Evolutionary conservation across 441 rosid genomes (phyloP).

Genomic region (Aleurites moluccanus): DNA sequence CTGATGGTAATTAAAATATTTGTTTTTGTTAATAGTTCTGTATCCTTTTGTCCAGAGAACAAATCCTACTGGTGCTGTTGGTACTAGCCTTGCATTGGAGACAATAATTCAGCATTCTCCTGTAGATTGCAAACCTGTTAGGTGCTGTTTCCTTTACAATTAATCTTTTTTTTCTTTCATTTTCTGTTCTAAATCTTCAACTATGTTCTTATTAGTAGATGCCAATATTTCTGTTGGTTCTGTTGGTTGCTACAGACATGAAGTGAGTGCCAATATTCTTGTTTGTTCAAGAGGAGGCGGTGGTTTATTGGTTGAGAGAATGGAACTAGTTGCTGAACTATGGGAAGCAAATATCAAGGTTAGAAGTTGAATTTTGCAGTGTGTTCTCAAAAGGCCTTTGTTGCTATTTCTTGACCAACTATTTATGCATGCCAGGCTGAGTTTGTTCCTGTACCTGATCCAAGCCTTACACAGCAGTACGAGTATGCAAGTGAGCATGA

Average conservation of each 20-base stretch:
- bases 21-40: constrained; percentile 1
- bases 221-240: background rate
- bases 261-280: constrained; percentile 59
- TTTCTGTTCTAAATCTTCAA: background rate
- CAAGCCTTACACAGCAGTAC: constrained; percentile 95
- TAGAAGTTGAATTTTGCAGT: constrained; percentile 8
- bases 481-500: constrained; percentile 96
- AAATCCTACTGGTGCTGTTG: constrained; percentile 89
- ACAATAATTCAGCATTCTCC: constrained; percentile 72
- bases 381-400: background rate
- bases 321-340: constrained; percentile 85
- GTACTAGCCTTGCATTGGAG: constrained; percentile 86
- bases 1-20: constrained; percentile 1
- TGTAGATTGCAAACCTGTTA: constrained; percentile 60
- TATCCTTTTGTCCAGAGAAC: constrained; percentile 51
- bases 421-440: constrained; percentile 58
- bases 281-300: constrained; percentile 99
- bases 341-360: constrained; percentile 95
- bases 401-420: constrained; percentile 27
- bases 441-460: constrained; percentile 84
- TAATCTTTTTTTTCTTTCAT: background rate
- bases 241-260: constrained; percentile 54
- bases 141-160: constrained; percentile 36
- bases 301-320: constrained; percentile 86
- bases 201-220: background rate